Percentiles rank a stretch among this genome's conserved stretches.
phyloP scores from a whole-genome alignment of 2,329 filamentous ascomycete species.

The Botrytis hyacinthi region DNA sequence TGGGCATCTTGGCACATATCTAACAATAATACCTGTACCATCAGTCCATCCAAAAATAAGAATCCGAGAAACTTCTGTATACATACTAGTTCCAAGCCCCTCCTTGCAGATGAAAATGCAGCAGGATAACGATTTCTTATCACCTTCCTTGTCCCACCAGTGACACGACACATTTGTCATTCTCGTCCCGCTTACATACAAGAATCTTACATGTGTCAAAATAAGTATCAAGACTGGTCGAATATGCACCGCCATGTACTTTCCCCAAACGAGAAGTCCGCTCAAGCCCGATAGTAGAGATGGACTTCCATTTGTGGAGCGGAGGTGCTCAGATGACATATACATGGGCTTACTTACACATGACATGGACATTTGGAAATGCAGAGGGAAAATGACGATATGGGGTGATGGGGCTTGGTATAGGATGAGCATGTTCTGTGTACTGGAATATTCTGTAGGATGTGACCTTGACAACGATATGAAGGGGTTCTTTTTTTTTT shows the following conservation, averaged over 20 bases:
- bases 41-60: not conserved
- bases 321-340: not conserved
- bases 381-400: not conserved
- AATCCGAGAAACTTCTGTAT: constrained; percentile 1
- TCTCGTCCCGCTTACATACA: not conserved
- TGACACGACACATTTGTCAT: not conserved
- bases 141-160: not conserved
- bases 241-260: not conserved
- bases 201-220: not conserved
- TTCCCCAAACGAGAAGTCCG: not conserved
- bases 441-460: not conserved
- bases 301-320: not conserved
- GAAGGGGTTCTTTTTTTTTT: not conserved
- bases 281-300: not conserved
- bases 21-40: not conserved
- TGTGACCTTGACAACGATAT: not conserved
- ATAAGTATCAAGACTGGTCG: not conserved
- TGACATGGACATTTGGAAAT: not conserved
- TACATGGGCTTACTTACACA: not conserved
- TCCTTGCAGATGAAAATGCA: not conserved
- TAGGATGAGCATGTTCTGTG: not conserved
- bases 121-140: constrained; percentile 5
- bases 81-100: not conserved
- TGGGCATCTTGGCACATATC: not conserved
- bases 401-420: not conserved